Evolutionary conservation across 139 green algal species (phyloP), one percentile per base, ranked within the genome.

Genomic region (Closterium sp.): DNA sequence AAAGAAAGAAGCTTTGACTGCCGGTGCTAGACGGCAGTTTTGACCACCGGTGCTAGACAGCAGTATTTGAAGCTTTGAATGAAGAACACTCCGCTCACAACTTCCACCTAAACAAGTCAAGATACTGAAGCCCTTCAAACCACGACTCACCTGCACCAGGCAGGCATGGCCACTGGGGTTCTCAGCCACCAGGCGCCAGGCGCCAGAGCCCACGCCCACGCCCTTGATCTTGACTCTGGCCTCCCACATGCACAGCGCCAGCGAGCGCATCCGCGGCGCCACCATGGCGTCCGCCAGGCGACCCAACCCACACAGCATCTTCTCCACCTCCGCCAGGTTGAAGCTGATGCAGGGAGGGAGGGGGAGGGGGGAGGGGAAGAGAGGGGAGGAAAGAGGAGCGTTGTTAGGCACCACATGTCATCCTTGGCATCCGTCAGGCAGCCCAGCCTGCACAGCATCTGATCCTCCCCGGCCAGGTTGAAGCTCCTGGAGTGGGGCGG

Each of bases 121-220:
- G 64, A 10, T 83, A 10, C 10, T 83, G 10, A 28, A 10, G 12
- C 16, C 64, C 64, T 83, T 16, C 64, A 10, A 10, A 83, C 64
- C 25, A 85, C 33, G 34, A 85, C 84, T n/a, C 97, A 96, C 89
- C 36, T 94, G 31, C 16, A n/a, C n/a, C n/a, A 31, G 34, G 55
- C 25, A 86, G 8, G 88, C 97, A 84, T 99, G 97, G 28, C 97
- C 97, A 16, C 81, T 92, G 32, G 92, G 92, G 85, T 91, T 94
- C 0, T 96, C 97, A 7, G 97, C 95, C 10, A 99, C 94, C 85
- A 98, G 91, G 3, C 97, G 94, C 97, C 97, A 99, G 7, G 96
- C 95, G 33, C 95, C 95, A 1, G 31, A 69, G 55, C 95, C 3
- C 91, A 84, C 81, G 9, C 84, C 91, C 9, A 33, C 85, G n/a